A percentile compares a stretch with the other conserved stretches of the same genome.
Evolutionary conservation across 768 basidiomycete genomes (phyloP).

Genomic region (Lepiota brunneoincarnata): DNA sequence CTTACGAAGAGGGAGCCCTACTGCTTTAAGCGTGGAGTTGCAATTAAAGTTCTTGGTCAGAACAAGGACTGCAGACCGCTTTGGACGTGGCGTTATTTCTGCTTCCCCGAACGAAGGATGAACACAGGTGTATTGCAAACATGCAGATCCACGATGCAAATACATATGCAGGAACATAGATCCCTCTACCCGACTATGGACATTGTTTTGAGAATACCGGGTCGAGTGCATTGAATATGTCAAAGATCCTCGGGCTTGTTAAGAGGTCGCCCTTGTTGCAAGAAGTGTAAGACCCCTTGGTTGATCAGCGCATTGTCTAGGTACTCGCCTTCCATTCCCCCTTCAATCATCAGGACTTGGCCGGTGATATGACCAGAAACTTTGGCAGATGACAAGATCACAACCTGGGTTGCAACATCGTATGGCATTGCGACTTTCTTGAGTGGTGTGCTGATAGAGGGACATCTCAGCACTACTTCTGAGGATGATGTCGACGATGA

Average conservation of each 20-base stretch:
- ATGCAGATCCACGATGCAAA: too few species aligned
- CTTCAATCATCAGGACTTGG: conserved; percentile 67
- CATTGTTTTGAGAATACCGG: too few species aligned
- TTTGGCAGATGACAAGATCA: conserved; percentile 53
- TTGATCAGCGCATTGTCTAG: conserved; percentile 1
- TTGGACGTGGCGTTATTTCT: too few species aligned
- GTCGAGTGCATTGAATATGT: neutral
- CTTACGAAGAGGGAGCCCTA: too few species aligned
- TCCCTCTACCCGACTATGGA: too few species aligned
- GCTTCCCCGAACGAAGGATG: too few species aligned
- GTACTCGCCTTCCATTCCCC: conserved; percentile 71
- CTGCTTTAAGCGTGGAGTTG: too few species aligned
- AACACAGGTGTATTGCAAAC: too few species aligned
- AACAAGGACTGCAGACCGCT: too few species aligned
- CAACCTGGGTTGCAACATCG: conserved; percentile 67
- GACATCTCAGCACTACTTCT: neutral
- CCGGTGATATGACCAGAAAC: conserved; percentile 73
- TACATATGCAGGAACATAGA: too few species aligned
- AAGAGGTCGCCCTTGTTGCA: conserved; percentile 27
- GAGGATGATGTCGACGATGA: neutral
- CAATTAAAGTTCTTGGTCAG: too few species aligned
- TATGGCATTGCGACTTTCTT: conserved; percentile 62
- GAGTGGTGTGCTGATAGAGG: conserved; percentile 55
- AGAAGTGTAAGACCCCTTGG: neutral
- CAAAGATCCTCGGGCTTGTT: conserved; percentile 23